These are phyloP conservation scores for Trichomonas vaginalis DNA, from an alignment of 208 protist genomes.

Conservation along the genomic window DNA sequence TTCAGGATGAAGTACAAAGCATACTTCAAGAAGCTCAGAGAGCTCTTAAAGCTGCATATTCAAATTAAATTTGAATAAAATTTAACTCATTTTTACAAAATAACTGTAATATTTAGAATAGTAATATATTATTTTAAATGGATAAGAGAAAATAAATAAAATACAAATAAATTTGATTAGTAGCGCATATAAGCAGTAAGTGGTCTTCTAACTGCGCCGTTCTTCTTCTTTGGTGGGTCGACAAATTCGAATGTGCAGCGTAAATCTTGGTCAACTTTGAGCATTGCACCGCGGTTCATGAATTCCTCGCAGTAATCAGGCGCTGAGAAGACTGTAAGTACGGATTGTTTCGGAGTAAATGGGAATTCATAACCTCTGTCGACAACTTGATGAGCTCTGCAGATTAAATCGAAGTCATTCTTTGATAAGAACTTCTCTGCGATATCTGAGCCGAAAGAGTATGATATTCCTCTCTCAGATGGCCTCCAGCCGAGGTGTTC, in stretches of 20 bases:
- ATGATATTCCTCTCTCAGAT: slow-evolving; percentile 80
- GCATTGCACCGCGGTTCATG: not conserved
- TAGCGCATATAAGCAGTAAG: not conserved
- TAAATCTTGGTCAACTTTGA: not conserved
- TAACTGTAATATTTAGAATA: not conserved
- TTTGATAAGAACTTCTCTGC: not conserved
- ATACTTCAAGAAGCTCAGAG: too few relatives aligned
- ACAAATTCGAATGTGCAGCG: not conserved
- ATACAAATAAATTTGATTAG: not conserved
- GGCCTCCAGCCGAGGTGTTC: slow-evolving; percentile 77
- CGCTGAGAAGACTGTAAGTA: not conserved
- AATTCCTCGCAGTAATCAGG: slow-evolving; percentile 12
- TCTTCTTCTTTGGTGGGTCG: not conserved
- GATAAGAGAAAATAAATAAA: not conserved
- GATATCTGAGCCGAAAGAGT: not conserved
- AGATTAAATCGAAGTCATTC: slow-evolving; percentile 14
- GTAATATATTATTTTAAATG: not conserved
- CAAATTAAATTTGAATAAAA: too few relatives aligned
- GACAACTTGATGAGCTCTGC: slow-evolving; percentile 18
- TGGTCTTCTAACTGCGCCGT: not conserved
- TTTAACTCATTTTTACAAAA: too few relatives aligned
- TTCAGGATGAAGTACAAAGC: too few relatives aligned
- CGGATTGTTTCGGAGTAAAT: slow-evolving; percentile 41
- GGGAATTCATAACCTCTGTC: slow-evolving; percentile 34
- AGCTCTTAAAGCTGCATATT: too few relatives aligned